These are phyloP conservation scores for Fusarium sp. DNA, from an alignment of 2,329 filamentous ascomycete genomes.

Conservation along the genomic window DNA sequence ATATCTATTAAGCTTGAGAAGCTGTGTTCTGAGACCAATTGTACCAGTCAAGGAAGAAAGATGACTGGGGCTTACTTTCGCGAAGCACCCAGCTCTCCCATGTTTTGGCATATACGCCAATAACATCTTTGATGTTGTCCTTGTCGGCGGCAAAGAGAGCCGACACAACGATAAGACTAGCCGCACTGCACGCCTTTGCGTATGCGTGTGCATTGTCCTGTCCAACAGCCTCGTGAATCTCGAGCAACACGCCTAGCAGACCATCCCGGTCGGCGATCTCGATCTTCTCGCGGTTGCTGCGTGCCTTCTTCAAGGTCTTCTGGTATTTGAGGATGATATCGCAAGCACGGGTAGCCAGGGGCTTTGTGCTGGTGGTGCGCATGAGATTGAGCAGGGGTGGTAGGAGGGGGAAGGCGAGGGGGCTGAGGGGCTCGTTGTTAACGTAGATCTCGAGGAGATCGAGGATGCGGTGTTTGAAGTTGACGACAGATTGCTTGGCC, in stretches of 20 bases:
- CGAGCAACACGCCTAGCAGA: conserved; percentile 68
- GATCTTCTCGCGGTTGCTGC: conserved; percentile 55
- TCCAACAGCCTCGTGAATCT: conserved; percentile 75
- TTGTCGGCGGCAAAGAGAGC: conserved; percentile 67
- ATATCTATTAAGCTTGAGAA: conserved; percentile 43
- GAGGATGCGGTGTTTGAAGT: conserved; percentile 94
- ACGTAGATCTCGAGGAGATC: conserved; percentile 89
- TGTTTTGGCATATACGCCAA: conserved; percentile 72
- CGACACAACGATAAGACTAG: conserved; percentile 74
- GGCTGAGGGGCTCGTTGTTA: conserved; percentile 77
- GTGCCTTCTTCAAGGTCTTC: conserved; percentile 71
- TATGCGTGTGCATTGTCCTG: conserved; percentile 76
- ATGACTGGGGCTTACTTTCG: conserved; percentile 68
- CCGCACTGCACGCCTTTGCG: conserved; percentile 77
- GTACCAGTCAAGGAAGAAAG: conserved; percentile 77
- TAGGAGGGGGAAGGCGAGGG: conserved; percentile 75
- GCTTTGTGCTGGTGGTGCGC: conserved; percentile 79
- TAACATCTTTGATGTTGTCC: conserved; percentile 64
- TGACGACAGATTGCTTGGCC: conserved; percentile 87
- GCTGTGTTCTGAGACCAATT: conserved; percentile 74
- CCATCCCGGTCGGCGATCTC: conserved; percentile 55
- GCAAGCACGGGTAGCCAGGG: conserved; percentile 77
- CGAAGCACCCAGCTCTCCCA: conserved; percentile 68
- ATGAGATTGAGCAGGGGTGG: conserved; percentile 81
- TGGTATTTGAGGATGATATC: conserved; percentile 79